Conservation (phyloP, 352 stramenopile species). For the Aphanomyces stellatus region DNA sequence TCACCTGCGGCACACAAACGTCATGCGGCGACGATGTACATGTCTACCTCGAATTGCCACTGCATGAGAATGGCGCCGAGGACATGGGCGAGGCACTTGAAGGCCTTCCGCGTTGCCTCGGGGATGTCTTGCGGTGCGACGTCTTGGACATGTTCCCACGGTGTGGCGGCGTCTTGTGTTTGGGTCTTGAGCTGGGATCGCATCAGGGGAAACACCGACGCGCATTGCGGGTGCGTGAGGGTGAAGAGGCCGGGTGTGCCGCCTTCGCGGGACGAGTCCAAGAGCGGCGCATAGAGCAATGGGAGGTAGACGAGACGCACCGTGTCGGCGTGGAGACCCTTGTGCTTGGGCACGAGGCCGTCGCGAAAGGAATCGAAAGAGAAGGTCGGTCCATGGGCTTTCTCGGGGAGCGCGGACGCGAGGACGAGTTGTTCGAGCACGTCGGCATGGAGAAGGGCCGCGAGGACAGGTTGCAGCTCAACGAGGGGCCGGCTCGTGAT, state of each 20-base stretch:
- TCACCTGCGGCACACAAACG: conserved; percentile 13
- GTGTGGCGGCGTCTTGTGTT: background rate
- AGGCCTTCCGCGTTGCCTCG: conserved; percentile 40
- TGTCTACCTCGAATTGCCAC: conserved; percentile 34
- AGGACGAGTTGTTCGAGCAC: conserved; percentile 38
- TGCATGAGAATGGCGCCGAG: conserved; percentile 47
- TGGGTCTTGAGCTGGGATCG: conserved; percentile 33
- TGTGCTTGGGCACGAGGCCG: background rate
- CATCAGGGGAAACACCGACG: conserved; percentile 58
- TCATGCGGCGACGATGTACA: background rate
- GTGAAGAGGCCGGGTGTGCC: conserved; percentile 65
- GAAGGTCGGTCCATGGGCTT: background rate
- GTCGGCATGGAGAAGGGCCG: background rate
- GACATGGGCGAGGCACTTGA: conserved; percentile 56
- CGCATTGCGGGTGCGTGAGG: conserved; percentile 52
- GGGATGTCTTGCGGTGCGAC: conserved; percentile 62
- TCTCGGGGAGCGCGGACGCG: background rate
- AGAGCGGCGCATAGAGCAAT: conserved; percentile 43
- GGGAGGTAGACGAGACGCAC: conserved; percentile 48
- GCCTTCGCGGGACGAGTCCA: conserved; percentile 22
- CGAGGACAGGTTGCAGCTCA: conserved; percentile 16
- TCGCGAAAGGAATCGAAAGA: background rate
- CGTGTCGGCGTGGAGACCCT: background rate
- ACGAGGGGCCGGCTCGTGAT: background rate
- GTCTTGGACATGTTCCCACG: conserved; percentile 55